Base-by-base conservation (phyloP, 129 eudicot species). In the Erigeron canadensis region DNA sequence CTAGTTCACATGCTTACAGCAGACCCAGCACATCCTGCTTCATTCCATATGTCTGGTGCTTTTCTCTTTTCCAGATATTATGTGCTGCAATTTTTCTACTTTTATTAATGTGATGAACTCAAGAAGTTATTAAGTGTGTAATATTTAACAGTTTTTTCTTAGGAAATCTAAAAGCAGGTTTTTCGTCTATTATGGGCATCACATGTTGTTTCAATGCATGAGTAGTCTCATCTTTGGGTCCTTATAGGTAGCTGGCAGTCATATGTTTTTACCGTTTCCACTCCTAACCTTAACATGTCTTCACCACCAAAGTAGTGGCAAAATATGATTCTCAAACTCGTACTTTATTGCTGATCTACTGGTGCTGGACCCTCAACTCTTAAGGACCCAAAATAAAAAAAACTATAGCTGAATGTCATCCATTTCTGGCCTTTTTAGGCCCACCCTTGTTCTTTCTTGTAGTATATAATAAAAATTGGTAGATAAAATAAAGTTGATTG, bases 1-100 rank as follows among this genome's bases (percentile, higher is more conserved):
- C 6, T 87, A 87, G 80, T 70, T 61, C 48, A 43, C 21, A 19
- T 65, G 58, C 51, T 28, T 70, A 54, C 34, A 7, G 42, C 79
- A 28, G 50, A 44, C 47, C 19, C 69, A 34, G 10, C 48, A 40
- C 76, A 67, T 22, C 48, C 16, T 23, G 7, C 58, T 10, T 22
- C 18, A 17, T 17, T 53, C 16, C 10, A 16, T 11, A 65, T 65
- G 55, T 41, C 65, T 21, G 28, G 74, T 58, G 74, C 46, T 37
- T 62, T 68, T 70, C 6, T 11, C 44, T 38, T 16, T 53, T 53
- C 58, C 4, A 21, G 28, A 73, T 73, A 47, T 44, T 73, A 61
- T 63, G 70, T 9, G 21, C 71, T 50, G 17, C 45, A 39, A 6
- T 38, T 18, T 44, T 59, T 1, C 4, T 34, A 21, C 34, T 39